phyloP scores from a whole-genome alignment of 371 early-diverging fungal species.

The Apophysomyces variabilis region DNA sequence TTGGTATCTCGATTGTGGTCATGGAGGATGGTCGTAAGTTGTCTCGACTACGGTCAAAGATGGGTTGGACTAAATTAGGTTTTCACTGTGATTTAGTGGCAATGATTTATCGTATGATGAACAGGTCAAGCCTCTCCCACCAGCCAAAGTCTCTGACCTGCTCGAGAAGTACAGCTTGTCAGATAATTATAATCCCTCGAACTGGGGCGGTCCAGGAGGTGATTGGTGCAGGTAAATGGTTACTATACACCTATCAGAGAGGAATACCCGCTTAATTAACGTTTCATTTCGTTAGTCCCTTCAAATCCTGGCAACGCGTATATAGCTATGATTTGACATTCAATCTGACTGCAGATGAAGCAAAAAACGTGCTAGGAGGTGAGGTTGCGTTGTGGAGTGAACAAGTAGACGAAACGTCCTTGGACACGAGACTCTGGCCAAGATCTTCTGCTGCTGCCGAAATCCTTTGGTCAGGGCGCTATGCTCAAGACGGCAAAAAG shows the following conservation, averaged over 20 bases:
- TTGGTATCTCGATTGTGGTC: conserved; percentile 76
- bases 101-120: conserved; percentile 50
- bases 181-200: conserved; percentile 35
- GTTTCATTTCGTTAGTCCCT: conserved; percentile 55
- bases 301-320: conserved; percentile 82
- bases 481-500: conserved; percentile 54
- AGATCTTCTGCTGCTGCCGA: conserved; percentile 61
- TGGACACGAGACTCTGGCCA: conserved; percentile 72
- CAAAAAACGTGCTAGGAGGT: conserved; percentile 47
- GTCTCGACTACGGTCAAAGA: not conserved
- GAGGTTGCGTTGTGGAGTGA: conserved; percentile 77
- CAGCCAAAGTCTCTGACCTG: conserved; percentile 21
- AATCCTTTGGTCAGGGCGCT: conserved; percentile 77
- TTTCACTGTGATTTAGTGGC: conserved; percentile 12
- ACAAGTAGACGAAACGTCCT: conserved; percentile 64
- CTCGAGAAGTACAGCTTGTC: conserved; percentile 27
- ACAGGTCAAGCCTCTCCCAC: conserved; percentile 37
- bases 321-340: conserved; percentile 73
- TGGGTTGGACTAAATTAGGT: not conserved
- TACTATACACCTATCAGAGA: not conserved
- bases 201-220: conserved; percentile 50
- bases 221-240: conserved; percentile 51
- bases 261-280: not conserved
- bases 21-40: conserved; percentile 61
- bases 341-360: conserved; percentile 61